A percentile compares a stretch with the other conserved stretches of the same genome.
phyloP scores from a whole-genome alignment of 208 protist species.

The Trypanosoma melophagium region DNA sequence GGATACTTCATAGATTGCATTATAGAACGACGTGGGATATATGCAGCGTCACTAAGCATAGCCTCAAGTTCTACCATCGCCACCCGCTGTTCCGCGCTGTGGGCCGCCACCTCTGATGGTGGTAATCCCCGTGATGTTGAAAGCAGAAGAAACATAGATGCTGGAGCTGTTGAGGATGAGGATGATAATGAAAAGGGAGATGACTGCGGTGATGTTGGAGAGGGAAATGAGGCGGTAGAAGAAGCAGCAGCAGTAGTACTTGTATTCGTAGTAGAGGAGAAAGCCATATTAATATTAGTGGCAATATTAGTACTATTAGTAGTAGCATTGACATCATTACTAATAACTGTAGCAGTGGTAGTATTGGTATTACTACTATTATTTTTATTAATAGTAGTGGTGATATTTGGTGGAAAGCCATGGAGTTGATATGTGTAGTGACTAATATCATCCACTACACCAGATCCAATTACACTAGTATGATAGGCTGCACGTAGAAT shows the following conservation, averaged over 20 bases:
- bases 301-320: neutral
- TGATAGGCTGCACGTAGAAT: slow-evolving; percentile 6
- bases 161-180: too few relatives aligned
- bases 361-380: too few relatives aligned
- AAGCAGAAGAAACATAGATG: neutral
- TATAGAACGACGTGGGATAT: slow-evolving; percentile 28
- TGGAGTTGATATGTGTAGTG: slow-evolving; percentile 22
- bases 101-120: neutral
- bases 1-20: slow-evolving; percentile 31
- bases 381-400: too few relatives aligned
- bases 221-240: neutral
- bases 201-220: neutral
- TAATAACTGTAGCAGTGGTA: neutral
- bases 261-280: too few relatives aligned
- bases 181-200: too few relatives aligned
- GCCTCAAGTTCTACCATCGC: slow-evolving; percentile 26
- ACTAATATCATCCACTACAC: slow-evolving; percentile 6
- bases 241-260: too few relatives aligned
- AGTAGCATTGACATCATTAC: too few relatives aligned
- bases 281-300: too few relatives aligned
- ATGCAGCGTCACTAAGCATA: slow-evolving; percentile 17
- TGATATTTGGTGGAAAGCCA: neutral
- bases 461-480: slow-evolving; percentile 12
- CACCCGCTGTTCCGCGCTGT: slow-evolving; percentile 23
- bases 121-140: slow-evolving; percentile 2